These are phyloP conservation scores for Lasiodiplodia theobromae DNA, from an alignment of 2,329 filamentous ascomycete species.

Conservation along the genomic window DNA sequence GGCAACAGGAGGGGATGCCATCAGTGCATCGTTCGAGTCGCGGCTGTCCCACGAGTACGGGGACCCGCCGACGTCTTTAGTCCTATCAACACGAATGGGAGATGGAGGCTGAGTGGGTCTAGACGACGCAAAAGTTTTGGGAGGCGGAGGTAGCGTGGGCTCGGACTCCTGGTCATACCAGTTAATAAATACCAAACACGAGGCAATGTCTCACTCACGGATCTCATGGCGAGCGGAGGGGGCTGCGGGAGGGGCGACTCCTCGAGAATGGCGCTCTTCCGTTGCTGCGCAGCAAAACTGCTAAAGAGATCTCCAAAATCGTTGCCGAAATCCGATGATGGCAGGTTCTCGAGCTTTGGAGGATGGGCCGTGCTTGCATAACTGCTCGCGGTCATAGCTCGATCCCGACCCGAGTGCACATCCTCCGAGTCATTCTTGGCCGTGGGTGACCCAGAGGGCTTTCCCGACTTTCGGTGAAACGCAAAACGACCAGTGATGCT, in stretches of 20 bases:
- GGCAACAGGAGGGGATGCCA: constrained; percentile 48
- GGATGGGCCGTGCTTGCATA: constrained; percentile 52
- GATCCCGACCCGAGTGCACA: constrained; percentile 30
- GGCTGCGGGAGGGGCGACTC: constrained; percentile 25
- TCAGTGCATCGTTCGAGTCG: constrained; percentile 58
- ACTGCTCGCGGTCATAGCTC: constrained; percentile 58
- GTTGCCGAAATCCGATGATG: constrained; percentile 47
- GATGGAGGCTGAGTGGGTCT: constrained; percentile 22
- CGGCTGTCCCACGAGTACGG: constrained; percentile 62
- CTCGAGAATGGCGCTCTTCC: constrained; percentile 32
- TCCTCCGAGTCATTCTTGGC: constrained; percentile 20
- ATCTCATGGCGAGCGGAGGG: constrained; percentile 25
- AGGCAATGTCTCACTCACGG: constrained; percentile 27
- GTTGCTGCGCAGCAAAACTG: constrained; percentile 48
- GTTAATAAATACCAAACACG: constrained; percentile 27
- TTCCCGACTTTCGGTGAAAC: constrained; percentile 27
- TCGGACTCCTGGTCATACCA: constrained; percentile 28
- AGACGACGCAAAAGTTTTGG: constrained; percentile 25
- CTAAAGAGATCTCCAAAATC: constrained; percentile 59
- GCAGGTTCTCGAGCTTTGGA: constrained; percentile 50
- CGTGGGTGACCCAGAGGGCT: constrained; percentile 13
- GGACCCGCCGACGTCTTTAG: constrained; percentile 53
- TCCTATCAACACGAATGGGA: constrained; percentile 24
- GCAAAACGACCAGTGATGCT: constrained; percentile 25
- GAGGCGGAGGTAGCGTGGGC: constrained; percentile 25